Percentiles rank a stretch among this genome's conserved stretches.
These are phyloP conservation scores for Colletotrichum sp. DNA, from an alignment of 2,329 filamentous ascomycete genomes.

Conservation along the genomic window DNA sequence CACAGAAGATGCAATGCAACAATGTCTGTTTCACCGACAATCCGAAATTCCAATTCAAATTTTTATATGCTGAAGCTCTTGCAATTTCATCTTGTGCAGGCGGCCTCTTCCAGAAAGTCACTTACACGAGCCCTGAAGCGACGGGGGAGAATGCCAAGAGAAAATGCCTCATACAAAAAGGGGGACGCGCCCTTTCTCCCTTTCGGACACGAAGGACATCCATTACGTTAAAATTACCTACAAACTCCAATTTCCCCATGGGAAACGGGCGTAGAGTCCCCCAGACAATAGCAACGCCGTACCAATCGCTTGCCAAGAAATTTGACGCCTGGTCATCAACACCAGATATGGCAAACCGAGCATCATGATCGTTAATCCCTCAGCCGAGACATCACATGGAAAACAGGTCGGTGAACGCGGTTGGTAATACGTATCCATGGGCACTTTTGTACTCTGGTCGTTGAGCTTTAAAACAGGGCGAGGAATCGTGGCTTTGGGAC, in stretches of 20 bases:
- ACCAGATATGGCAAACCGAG: background rate
- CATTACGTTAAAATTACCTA: conserved; percentile 17
- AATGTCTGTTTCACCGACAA: background rate
- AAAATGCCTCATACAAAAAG: conserved; percentile 16
- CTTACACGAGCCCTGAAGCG: background rate
- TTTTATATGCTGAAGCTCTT: background rate
- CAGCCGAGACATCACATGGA: background rate
- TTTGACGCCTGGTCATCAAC: background rate
- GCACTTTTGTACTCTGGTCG: background rate
- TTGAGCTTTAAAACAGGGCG: background rate
- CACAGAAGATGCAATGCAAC: background rate
- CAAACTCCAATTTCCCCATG: background rate
- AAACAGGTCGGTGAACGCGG: background rate
- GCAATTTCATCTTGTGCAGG: background rate
- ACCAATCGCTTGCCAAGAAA: background rate
- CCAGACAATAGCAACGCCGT: background rate
- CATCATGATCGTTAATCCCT: conserved; percentile 1
- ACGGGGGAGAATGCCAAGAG: background rate
- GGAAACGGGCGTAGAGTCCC: background rate
- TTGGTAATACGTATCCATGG: background rate
- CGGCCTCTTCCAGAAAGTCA: background rate
- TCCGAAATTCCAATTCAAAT: background rate
- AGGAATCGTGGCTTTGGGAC: background rate
- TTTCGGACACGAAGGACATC: background rate
- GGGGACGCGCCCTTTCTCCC: background rate